Evolutionary conservation across 805 yeast species (phyloP), one percentile per base, ranked within the genome.

Genomic region (Cyberlindnera subsufficiens): DNA sequence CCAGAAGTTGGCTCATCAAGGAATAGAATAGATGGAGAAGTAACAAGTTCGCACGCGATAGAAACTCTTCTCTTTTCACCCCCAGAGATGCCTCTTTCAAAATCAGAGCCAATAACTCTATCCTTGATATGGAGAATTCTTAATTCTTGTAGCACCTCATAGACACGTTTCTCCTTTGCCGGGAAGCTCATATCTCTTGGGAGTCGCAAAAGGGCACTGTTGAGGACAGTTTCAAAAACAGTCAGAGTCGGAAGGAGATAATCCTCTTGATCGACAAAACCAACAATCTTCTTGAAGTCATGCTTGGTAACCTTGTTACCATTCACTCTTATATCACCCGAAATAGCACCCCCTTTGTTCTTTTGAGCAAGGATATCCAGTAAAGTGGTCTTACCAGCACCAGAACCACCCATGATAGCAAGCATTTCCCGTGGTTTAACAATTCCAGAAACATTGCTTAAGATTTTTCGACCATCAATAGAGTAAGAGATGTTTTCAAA

Each of bases 391-490:
- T 93, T 93, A 40, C 99, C 99, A 13, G 99, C 98, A 39, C 99
- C 99, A 0, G 97, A 90, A 1, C 97, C 97, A 35, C 99, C 99
- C 96, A 93, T 87, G 34, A 93, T 88, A 0, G 99, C 98, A 59
- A 89, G 62, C 47, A 95, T 84, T 59, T 89, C 89, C 32, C 96
- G 84, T 2, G 97, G 96, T 40, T 78, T 77, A 3, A 82, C 96
- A 13, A 78, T 53, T 9, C 99, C 99, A 52, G 77, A 79, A 0
- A 87, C 72, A 25, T 74, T 69, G 11, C 74, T 70, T 45, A 93
- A 70, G 4, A 93, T 80, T 15, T 63, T 65, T 19, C 67, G 73
- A 0, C 68, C 68, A 10, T 78, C 75, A 0, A 80, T 71, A 1
- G 67, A 59, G 58, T 91, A 93, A 4, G 76, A 64, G 10, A 93